Percentiles rank a stretch among this genome's conserved stretches.
Evolutionary conservation across 2,329 filamentous ascomycete species (phyloP).

Genomic region (Furcasterigmium furcatum): DNA sequence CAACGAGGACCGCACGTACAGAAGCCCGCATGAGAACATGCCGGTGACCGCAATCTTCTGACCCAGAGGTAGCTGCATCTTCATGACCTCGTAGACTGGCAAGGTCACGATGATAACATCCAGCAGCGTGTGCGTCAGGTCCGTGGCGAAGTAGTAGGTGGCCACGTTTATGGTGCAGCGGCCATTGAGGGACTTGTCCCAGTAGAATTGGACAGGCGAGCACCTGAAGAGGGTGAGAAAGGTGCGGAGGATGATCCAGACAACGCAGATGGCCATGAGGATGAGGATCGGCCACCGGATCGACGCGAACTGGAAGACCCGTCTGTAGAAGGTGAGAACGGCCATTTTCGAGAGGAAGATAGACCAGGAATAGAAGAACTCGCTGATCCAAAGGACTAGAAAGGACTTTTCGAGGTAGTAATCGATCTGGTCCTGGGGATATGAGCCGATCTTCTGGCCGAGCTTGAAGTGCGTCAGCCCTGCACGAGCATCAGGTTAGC

Average conservation of each 20-base stretch:
- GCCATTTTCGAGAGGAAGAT: slow-evolving; percentile 23
- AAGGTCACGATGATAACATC: slow-evolving; percentile 26
- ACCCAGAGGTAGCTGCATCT: slow-evolving; percentile 19
- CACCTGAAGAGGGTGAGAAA: slow-evolving; percentile 28
- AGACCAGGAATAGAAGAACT: slow-evolving; percentile 21
- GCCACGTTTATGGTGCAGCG: slow-evolving; percentile 24
- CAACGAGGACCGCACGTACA: too few relatives aligned
- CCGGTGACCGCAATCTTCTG: slow-evolving; percentile 24
- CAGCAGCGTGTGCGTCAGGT: slow-evolving; percentile 24
- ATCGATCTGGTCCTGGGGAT: background rate
- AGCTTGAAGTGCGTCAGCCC: background rate
- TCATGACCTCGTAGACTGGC: slow-evolving; percentile 24
- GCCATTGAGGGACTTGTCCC: slow-evolving; percentile 21
- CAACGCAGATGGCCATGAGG: slow-evolving; percentile 15
- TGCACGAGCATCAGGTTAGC: too few relatives aligned
- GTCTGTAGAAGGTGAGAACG: slow-evolving; percentile 23
- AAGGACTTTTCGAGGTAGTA: slow-evolving; percentile 11
- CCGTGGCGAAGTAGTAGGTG: slow-evolving; percentile 26
- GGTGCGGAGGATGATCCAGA: slow-evolving; percentile 23
- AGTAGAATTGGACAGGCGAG: slow-evolving; percentile 25
- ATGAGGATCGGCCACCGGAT: slow-evolving; percentile 22
- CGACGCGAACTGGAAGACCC: slow-evolving; percentile 21
- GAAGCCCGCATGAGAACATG: slow-evolving; percentile 22
- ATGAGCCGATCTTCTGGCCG: background rate
- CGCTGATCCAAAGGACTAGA: slow-evolving; percentile 19